Base-by-base conservation (phyloP, 2,329 filamentous ascomycete genomes). In the Boeremia exigua region DNA sequence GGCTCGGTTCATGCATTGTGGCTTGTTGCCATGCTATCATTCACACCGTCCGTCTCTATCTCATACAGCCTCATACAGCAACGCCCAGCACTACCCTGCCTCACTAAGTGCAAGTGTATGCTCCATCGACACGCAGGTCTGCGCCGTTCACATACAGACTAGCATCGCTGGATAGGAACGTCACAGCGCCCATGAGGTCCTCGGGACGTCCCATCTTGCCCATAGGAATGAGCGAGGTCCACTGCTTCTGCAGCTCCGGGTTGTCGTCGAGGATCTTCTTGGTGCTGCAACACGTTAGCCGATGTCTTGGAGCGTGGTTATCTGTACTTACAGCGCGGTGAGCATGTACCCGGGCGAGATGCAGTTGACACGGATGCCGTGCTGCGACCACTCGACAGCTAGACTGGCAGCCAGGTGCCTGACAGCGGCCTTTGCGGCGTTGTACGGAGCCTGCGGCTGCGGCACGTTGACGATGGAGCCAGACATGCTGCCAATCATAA, bases 291-390 rank as follows among this genome's bases (percentile, higher is more conserved):
- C 2, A 27, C 8, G 11, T 38, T 46, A 10, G 43, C 19, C 7
- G 23, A 0, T 17, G 25, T 14, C 32, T 15, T 14, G n/a, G 40
- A 1, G 19, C 11, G 12, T 19, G 10, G 10, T n/a, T 12, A 19
- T 1, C 4, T 5, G 25, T 7, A 79, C 89, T 85, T 82, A 94
- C 90, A 97, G 79, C 55, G 92, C 90, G 14, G 94, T 97, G 64
- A 96, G 81, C 94, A 98, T 98, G 78, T 98, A 98, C 39, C 95
- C 94, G 0, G 94, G 94, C 28, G 89, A 92, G 74, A 98, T 95
- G 77, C 91, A 95, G 80, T 98, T 98, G 65, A 98, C 94, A 32
- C 94, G 86, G 71, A 98, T 96, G 64, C 88, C 88, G 33, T 88
- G 86, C 65, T 88, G 83, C 0, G 94, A 92, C 94, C 95, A 98